These are phyloP conservation scores for Cinnamomum micranthum DNA, from an alignment of 164 flowering plant species.

Conservation along the genomic window DNA sequence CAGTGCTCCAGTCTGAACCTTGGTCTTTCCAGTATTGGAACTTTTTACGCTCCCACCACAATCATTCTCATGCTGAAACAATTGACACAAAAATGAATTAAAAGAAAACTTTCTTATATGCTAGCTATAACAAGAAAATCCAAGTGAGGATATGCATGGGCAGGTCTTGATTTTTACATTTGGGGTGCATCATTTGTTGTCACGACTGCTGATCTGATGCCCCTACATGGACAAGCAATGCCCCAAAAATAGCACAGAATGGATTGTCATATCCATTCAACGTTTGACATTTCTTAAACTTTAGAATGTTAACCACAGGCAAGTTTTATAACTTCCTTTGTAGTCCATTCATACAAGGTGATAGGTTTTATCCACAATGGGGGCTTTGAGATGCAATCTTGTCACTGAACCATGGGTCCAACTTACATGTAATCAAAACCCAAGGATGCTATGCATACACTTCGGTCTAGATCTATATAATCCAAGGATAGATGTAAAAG, in stretches of 20 bases:
- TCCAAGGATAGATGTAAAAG: background rate
- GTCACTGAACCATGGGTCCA: background rate
- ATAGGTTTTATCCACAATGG: background rate
- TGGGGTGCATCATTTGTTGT: background rate
- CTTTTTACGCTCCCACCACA: conserved; percentile 22
- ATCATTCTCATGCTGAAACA: conserved; percentile 46
- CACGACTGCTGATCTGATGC: background rate
- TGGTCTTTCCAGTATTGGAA: conserved; percentile 27
- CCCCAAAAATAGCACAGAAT: background rate
- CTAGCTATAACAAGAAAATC: too few species aligned
- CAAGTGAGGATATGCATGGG: background rate
- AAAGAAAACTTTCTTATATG: too few species aligned
- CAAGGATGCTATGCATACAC: background rate
- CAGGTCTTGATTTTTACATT: background rate
- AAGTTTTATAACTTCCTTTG: background rate
- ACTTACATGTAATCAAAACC: background rate
- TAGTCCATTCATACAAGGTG: background rate
- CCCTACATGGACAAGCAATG: background rate
- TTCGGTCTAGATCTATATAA: background rate
- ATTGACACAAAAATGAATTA: conserved; percentile 20
- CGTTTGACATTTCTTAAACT: background rate
- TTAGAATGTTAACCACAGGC: background rate
- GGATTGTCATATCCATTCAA: background rate
- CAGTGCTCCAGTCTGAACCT: conserved; percentile 44
- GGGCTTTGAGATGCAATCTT: background rate